phyloP scores from a whole-genome alignment of 2,329 filamentous ascomycete genomes.

The Tolypocladium ophioglossoides region DNA sequence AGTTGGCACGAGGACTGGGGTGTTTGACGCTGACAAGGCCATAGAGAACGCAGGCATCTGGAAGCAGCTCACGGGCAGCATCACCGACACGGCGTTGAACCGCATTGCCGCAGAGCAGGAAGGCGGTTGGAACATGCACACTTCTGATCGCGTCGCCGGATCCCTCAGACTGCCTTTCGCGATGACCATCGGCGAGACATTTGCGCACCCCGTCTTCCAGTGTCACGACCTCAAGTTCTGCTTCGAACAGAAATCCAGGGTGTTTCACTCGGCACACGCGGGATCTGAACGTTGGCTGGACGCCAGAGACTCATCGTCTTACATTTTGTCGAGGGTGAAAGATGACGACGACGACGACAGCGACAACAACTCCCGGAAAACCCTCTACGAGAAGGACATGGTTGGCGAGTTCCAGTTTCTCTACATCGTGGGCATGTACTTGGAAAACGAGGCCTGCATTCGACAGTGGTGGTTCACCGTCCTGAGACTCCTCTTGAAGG shows the following conservation, averaged over 20 bases:
- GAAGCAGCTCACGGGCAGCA: constrained; percentile 37
- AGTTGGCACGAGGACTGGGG: constrained; percentile 7
- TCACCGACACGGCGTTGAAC: constrained; percentile 33
- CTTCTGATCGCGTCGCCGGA: constrained; percentile 39
- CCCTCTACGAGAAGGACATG: constrained; percentile 29
- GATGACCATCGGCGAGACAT: constrained; percentile 25
- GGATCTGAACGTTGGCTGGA: constrained; percentile 30
- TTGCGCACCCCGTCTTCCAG: constrained; percentile 21
- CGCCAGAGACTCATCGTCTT: constrained; percentile 36
- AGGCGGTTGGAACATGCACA: constrained; percentile 41
- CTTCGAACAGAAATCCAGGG: constrained; percentile 31
- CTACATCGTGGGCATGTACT: constrained; percentile 45
- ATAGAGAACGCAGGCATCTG: constrained; percentile 31
- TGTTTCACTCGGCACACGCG: constrained; percentile 27
- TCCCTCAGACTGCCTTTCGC: constrained; percentile 26
- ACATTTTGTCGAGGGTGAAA: constrained; percentile 30
- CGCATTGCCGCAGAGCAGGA: constrained; percentile 32
- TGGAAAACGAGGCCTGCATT: constrained; percentile 48
- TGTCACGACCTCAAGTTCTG: constrained; percentile 35
- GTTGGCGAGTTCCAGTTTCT: constrained; percentile 51
- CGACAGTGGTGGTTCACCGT: constrained; percentile 52
- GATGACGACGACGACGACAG: constrained; percentile 8
- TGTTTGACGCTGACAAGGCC: constrained; percentile 9
- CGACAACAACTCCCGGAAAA: too few relatives aligned
- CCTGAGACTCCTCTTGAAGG: constrained; percentile 39